Base-by-base conservation (phyloP, 2,329 filamentous ascomycete species). In the Penicillium sp. region DNA sequence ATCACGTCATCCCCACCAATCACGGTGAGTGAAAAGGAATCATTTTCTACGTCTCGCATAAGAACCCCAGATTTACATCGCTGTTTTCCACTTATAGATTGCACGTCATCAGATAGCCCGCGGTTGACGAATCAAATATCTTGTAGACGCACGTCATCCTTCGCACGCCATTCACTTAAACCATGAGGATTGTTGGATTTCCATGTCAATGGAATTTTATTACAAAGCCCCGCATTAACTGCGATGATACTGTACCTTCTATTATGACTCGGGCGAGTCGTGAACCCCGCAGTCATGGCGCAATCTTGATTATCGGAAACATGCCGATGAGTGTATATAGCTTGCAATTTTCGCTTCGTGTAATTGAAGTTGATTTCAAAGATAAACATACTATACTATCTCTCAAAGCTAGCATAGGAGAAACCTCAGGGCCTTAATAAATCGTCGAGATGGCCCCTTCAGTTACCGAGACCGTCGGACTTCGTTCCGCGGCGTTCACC, bases 371-470 rank as follows among this genome's bases (percentile, higher is more conserved):
- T 9, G 35, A 3, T 10, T 19, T 10, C 1, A 11, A 39, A 3
- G 9, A 19, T 19, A n/a, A 19, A 10, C 3, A 39, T 39, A 37
- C n/a, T 33, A 19, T 19, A 39, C n/a, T 16, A n/a, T 11, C 8
- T 39, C n/a, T 19, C 11, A 31, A 6, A 10, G 0, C 27, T 31
- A 31, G 4, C 14, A 6, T 16, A 33, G 5, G 4, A 33, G 31
- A 16, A 14, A 7, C 5, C 10, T 14, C 23, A 4, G 11, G 23
- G 42, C 23, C 4, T 44, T 13, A 23, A 13, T 5, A 33, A 7
- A 16, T 16, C 14, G 5, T 33, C 31, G 8, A 39, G n/a, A 76
- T 76, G 73, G 73, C 74, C 31, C 74, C 74, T 2, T 69, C 70
- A 39, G 54, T 74, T 23, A 69, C 71, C 31, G 72, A 74, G 27